Percentiles rank a stretch among this genome's conserved stretches.
Evolutionary conservation across 1,139 yeast species (phyloP).

Genomic region (Saccharomycopsis hybrid): DNA sequence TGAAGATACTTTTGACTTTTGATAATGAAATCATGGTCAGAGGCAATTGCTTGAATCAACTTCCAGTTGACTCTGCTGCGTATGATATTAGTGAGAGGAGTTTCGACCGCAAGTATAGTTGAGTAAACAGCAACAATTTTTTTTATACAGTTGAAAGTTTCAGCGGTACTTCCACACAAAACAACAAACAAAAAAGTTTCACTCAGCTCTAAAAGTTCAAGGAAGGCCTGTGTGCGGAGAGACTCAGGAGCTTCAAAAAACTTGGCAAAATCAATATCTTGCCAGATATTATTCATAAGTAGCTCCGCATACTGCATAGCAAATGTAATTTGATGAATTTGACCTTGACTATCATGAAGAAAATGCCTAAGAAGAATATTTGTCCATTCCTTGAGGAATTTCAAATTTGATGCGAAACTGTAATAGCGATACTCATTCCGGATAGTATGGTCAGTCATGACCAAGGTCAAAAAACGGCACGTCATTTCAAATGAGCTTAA

Average conservation of each 20-base stretch:
- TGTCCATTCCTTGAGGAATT: too few relatives aligned
- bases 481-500: neutral
- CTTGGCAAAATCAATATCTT: neutral
- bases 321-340: slow-evolving; percentile 2
- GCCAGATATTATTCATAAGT: neutral
- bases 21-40: slow-evolving; percentile 12
- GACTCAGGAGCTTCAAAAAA: neutral
- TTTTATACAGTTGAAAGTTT: slow-evolving; percentile 4
- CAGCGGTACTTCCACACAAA: slow-evolving; percentile 5
- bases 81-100: too few relatives aligned
- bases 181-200: slow-evolving; percentile 11
- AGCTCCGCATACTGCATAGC: neutral
- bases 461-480: neutral
- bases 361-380: neutral
- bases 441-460: neutral
- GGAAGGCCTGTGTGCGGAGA: neutral
- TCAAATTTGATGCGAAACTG: neutral
- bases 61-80: slow-evolving; percentile 1
- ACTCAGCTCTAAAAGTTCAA: neutral
- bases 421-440: neutral
- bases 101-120: too few relatives aligned
- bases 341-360: neutral
- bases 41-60: slow-evolving; percentile 2
- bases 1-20: slow-evolving; percentile 13
- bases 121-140: neutral